Evolutionary conservation across 345 rosid species (phyloP).

Genomic region (Aethionema arabicum): DNA sequence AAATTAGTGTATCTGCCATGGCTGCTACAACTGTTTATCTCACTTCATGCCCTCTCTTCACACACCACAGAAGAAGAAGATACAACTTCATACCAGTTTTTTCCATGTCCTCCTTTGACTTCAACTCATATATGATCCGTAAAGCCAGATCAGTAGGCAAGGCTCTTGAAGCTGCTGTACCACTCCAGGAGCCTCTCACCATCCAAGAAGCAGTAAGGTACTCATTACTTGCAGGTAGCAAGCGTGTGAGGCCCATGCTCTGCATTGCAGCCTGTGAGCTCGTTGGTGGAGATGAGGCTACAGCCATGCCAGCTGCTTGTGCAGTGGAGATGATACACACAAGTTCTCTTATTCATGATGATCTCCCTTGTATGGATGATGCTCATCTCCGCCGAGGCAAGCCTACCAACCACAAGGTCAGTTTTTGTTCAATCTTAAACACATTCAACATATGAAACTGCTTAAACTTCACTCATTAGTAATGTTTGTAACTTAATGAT

Average conservation of each 20-base stretch:
- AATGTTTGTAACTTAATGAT: no score
- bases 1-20: no score
- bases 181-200: constrained; percentile 4
- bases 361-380: constrained; percentile 74
- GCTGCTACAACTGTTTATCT: no score
- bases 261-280: constrained; percentile 15
- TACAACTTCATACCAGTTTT: no score
- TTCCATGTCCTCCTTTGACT: background rate
- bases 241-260: constrained; percentile 14
- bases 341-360: constrained; percentile 57
- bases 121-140: background rate
- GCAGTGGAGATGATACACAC: constrained; percentile 17
- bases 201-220: constrained; percentile 9
- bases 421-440: background rate
- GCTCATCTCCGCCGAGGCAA: constrained; percentile 69
- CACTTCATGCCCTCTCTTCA: no score
- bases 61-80: no score
- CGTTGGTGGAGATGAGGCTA: constrained; percentile 2
- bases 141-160: background rate
- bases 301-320: constrained; percentile 10
- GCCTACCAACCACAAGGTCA: constrained; percentile 61
- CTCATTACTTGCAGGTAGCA: constrained; percentile 7
- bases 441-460: background rate
- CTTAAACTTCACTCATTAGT: no score
- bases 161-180: background rate